Conservation (phyloP, 345 rosid species). For the Citrus trifoliata region DNA sequence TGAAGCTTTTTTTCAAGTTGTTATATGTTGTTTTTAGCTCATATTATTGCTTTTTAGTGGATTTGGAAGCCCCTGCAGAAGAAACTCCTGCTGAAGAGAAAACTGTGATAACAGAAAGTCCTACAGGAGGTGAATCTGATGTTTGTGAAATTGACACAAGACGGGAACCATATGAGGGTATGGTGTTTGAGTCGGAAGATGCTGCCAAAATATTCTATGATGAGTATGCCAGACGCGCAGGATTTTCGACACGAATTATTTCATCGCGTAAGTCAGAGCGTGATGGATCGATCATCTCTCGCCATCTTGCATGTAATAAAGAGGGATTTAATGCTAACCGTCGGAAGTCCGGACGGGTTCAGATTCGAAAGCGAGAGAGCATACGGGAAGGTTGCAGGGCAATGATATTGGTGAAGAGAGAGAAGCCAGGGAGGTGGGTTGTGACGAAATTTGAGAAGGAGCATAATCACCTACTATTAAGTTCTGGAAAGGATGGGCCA, state of each 20-base stretch:
- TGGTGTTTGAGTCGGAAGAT: constrained; percentile 51
- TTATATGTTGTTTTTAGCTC: neutral
- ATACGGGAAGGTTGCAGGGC: constrained; percentile 57
- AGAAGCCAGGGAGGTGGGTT: constrained; percentile 37
- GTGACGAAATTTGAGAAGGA: constrained; percentile 43
- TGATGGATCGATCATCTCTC: constrained; percentile 44
- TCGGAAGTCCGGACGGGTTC: constrained; percentile 31
- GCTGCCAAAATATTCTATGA: constrained; percentile 47
- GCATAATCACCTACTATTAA: constrained; percentile 46
- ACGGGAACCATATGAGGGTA: constrained; percentile 39
- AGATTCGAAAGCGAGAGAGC: constrained; percentile 40
- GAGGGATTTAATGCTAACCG: constrained; percentile 45
- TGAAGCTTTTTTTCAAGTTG: neutral
- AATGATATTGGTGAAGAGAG: constrained; percentile 39
- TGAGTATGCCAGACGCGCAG: constrained; percentile 40
- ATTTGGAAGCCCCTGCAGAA: constrained; percentile 1
- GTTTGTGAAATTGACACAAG: constrained; percentile 15
- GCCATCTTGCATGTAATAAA: constrained; percentile 49
- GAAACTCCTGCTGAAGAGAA: constrained; percentile 2
- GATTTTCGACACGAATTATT: constrained; percentile 43
- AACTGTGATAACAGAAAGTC: constrained; percentile 15
- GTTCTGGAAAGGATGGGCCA: constrained; percentile 16
- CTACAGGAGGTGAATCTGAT: constrained; percentile 17
- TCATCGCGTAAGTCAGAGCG: constrained; percentile 42
- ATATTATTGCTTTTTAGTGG: neutral